phyloP scores from a whole-genome alignment of 139 green algal species.

The Pseudopediastrum boryanum region DNA sequence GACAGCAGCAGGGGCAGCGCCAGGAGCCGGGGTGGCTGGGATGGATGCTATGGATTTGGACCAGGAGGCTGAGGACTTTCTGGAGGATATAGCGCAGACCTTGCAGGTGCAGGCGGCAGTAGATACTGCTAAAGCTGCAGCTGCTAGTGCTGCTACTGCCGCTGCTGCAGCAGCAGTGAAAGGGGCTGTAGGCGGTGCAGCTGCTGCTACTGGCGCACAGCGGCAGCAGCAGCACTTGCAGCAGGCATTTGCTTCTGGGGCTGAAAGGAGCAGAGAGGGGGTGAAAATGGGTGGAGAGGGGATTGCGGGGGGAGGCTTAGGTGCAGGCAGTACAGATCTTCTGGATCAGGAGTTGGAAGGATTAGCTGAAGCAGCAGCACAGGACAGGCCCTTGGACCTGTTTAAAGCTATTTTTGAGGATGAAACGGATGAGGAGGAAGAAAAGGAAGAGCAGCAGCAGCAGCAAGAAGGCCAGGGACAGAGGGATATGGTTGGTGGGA shows the following conservation, averaged over 20 bases:
- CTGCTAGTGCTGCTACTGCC: not conserved
- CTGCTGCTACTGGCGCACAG: not conserved
- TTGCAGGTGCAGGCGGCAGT: not conserved
- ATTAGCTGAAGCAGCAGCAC: not conserved
- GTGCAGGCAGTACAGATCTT: conserved; percentile 5
- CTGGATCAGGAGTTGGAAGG: not conserved
- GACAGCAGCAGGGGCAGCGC: not conserved
- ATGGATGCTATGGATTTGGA: too few species aligned
- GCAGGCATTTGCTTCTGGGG: not conserved
- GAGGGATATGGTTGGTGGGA: too few species aligned
- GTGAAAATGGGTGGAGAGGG: too few species aligned
- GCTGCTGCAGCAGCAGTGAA: not conserved
- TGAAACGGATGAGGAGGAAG: conserved; percentile 56
- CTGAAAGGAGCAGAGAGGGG: too few species aligned
- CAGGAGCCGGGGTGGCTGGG: not conserved
- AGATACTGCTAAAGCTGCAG: not conserved
- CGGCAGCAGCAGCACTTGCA: not conserved
- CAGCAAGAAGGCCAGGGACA: too few species aligned
- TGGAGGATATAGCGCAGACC: not conserved
- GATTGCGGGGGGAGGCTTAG: not conserved
- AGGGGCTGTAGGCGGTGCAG: not conserved
- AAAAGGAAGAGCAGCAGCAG: conserved; percentile 48
- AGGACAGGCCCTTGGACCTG: conserved; percentile 76
- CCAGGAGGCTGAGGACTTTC: conserved; percentile 27
- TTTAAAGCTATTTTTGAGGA: conserved; percentile 91